Percentiles rank a stretch among this genome's conserved stretches.
Conservation (phyloP, 768 basidiomycete genomes). For the Lactarius sanguifluus region DNA sequence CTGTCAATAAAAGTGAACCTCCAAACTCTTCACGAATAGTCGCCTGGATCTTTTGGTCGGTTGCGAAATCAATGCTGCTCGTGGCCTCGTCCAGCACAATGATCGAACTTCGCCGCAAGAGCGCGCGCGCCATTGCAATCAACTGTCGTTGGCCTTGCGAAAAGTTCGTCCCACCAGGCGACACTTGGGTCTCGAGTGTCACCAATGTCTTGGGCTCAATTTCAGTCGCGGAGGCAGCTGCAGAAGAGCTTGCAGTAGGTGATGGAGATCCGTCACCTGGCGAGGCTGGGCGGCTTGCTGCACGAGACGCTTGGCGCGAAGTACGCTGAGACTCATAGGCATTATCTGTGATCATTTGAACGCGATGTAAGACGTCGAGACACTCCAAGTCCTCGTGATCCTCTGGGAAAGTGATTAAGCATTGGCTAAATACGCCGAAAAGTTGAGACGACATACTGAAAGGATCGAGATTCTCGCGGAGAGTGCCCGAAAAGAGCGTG, state of each 20-base stretch:
- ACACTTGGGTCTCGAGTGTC: conserved; percentile 74
- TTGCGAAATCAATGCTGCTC: conserved; percentile 82
- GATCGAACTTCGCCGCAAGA: conserved; percentile 68
- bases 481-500: conserved; percentile 76
- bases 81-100: conserved; percentile 84
- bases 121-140: conserved; percentile 81
- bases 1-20: conserved; percentile 68
- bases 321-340: conserved; percentile 48
- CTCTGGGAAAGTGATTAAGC: conserved; percentile 37
- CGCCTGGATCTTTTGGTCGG: conserved; percentile 87
- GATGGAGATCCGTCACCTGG: conserved; percentile 38
- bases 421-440: background rate
- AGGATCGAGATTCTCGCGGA: conserved; percentile 74
- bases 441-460: conserved; percentile 45
- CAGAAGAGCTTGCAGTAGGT: conserved; percentile 45
- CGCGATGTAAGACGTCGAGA: conserved; percentile 75
- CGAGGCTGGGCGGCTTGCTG: conserved; percentile 48
- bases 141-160: conserved; percentile 90
- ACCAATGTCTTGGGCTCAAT: conserved; percentile 56
- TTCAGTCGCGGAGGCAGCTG: conserved; percentile 44
- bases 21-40: conserved; percentile 86
- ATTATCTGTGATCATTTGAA: conserved; percentile 66
- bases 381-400: conserved; percentile 82
- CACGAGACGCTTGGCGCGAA: conserved; percentile 49
- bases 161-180: conserved; percentile 86